Evolutionary conservation across 495 filamentous ascomycete genomes (phyloP).

Genomic region (Podospora pseudopauciseta): DNA sequence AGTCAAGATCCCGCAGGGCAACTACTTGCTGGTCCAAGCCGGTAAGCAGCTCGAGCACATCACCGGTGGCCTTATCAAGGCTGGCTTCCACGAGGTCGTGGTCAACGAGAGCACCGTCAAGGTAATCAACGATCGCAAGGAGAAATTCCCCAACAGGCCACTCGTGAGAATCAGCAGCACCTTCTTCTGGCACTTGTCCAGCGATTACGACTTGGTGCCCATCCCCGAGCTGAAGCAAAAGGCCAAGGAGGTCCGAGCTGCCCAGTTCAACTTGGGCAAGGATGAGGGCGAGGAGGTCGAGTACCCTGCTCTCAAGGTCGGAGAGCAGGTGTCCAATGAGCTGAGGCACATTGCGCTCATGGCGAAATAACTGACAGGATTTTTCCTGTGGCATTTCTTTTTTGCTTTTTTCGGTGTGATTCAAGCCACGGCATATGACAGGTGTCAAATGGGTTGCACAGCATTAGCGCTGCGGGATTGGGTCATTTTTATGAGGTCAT

Average conservation of each 20-base stretch:
- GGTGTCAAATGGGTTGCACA: conserved; percentile 1
- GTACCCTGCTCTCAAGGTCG: conserved; percentile 46
- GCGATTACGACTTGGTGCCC: conserved; percentile 45
- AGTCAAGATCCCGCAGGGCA: conserved; percentile 47
- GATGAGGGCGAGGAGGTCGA: conserved; percentile 45
- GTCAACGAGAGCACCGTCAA: conserved; percentile 44
- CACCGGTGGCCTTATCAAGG: conserved; percentile 50
- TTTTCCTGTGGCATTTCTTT: not conserved
- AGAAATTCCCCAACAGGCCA: conserved; percentile 39
- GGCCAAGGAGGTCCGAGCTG: conserved; percentile 36
- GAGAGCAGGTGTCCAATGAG: conserved; percentile 43
- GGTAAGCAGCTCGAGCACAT: conserved; percentile 54
- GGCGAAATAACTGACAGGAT: conserved; percentile 20
- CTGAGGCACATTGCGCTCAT: conserved; percentile 45
- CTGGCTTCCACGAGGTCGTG: conserved; percentile 53
- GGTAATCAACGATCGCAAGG: conserved; percentile 34
- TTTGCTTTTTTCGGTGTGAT: not conserved
- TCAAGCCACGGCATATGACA: not conserved
- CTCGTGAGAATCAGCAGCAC: conserved; percentile 47
- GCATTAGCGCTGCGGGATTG: not conserved
- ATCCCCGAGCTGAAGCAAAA: conserved; percentile 36
- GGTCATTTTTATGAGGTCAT: not conserved
- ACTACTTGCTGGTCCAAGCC: conserved; percentile 49
- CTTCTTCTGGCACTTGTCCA: conserved; percentile 50
- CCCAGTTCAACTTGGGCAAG: conserved; percentile 41